Base-by-base conservation (phyloP, 495 filamentous ascomycete species). In the Penicillium alfredii region DNA sequence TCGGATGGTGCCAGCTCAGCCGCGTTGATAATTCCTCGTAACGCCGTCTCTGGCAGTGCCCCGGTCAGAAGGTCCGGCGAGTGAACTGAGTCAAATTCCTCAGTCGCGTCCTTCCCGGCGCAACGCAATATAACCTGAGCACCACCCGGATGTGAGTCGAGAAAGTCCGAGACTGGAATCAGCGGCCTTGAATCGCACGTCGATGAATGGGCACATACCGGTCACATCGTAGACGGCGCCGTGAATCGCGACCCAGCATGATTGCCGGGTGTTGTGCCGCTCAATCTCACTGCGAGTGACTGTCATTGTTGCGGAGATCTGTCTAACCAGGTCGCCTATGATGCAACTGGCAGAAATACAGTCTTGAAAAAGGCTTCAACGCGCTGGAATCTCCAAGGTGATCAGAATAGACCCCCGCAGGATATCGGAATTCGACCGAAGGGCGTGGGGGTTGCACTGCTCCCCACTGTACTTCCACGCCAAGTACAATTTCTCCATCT, bases 81-180 rank as follows among this genome's bases (percentile, higher is more conserved):
- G 53, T 94, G 86, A 41, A 89, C 83, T 1, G 84, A 82, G 23
- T 87, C 84, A 58, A 83, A 93, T 54, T 80, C 86, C 36, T 80
- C 79, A 3, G 86, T 90, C 5, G 86, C 87, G 66, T 94, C 87
- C 63, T 81, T 86, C 24, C 87, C 86, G 4, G 86, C 87, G 63
- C 85, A 86, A 51, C 85, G 85, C 36, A 94, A 69, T 42, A 94
- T 88, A 42, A 89, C 84, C 36, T 77, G 74, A 22, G 71, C 64
- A 1, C 88, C 88, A 8, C 88, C 88, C 3, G 88, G 88, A 47
- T 89, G 84, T 45, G 82, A 74, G 60, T 69, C 50, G 6, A 62
- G 24, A 33, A 75, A 59, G 4, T 54, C 58, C 61, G 18, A 12
- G 6, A 13, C 8, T 12, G 13, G 13, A 4, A 35, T 18, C 17